A percentile compares a stretch with the other conserved stretches of the same genome.
These are phyloP conservation scores for Penicillium crystallinum DNA, from an alignment of 495 filamentous ascomycete species.

Conservation along the genomic window DNA sequence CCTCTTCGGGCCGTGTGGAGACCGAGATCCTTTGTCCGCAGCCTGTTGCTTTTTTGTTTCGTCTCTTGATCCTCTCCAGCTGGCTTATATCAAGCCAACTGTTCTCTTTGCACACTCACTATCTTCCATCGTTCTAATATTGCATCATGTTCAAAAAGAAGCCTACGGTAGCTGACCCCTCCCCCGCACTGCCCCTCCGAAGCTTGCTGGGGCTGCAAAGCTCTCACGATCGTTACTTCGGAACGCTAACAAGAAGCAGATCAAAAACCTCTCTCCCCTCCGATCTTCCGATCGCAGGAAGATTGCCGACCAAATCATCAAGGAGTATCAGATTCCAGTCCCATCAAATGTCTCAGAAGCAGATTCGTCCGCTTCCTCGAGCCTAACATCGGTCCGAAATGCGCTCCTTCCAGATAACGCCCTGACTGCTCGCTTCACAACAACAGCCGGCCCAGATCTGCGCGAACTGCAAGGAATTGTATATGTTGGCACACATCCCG, in stretches of 20 bases:
- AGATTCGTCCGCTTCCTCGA: slow-evolving; percentile 32
- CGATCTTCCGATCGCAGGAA: slow-evolving; percentile 68
- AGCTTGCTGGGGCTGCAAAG: not conserved
- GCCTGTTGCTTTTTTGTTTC: not conserved
- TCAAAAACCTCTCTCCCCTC: slow-evolving; percentile 64
- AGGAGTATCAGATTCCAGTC: slow-evolving; percentile 51
- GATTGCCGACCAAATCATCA: slow-evolving; percentile 66
- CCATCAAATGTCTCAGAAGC: slow-evolving; percentile 34
- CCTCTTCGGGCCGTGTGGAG: not conserved
- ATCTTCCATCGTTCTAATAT: not conserved
- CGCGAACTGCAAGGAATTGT: slow-evolving; percentile 60
- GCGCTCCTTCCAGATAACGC: slow-evolving; percentile 60
- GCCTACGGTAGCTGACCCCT: slow-evolving; percentile 50
- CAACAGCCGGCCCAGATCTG: slow-evolving; percentile 61
- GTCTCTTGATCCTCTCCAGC: not conserved
- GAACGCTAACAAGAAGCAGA: slow-evolving; percentile 31
- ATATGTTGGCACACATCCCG: slow-evolving; percentile 56
- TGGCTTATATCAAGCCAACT: not conserved
- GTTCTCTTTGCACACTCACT: not conserved
- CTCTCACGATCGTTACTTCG: not conserved
- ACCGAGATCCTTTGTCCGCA: not conserved
- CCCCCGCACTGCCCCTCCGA: slow-evolving; percentile 29
- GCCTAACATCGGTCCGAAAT: slow-evolving; percentile 53
- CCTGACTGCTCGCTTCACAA: slow-evolving; percentile 62
- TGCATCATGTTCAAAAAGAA: slow-evolving; percentile 73